Evolutionary conservation across 192 early-diverging fungal genomes (phyloP).

Genomic region (Cetraspora pellucida): DNA sequence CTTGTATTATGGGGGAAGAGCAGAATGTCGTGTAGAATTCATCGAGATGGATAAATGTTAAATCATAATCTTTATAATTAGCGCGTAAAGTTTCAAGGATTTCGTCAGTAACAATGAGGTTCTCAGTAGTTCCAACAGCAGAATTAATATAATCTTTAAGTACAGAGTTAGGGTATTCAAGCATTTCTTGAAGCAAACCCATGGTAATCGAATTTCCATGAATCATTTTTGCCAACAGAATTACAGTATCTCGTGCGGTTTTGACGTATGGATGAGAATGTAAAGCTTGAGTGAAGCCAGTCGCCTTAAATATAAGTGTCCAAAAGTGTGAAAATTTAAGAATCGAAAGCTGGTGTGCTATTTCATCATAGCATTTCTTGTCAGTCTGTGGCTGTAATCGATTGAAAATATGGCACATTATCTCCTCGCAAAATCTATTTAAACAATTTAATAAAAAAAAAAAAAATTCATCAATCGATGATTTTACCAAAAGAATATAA

Average conservation of each 20-base stretch:
- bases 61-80: background rate
- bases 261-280: background rate
- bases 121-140: background rate
- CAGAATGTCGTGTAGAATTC: background rate
- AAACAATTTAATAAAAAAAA: too few relatives aligned
- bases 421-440: background rate
- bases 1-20: background rate
- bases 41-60: background rate
- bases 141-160: background rate
- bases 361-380: background rate
- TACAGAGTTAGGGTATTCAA: background rate
- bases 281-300: background rate
- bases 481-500: too few relatives aligned
- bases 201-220: background rate
- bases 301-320: background rate
- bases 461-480: too few relatives aligned
- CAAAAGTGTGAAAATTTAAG: background rate
- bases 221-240: background rate
- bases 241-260: background rate
- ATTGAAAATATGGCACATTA: background rate
- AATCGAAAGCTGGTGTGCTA: background rate
- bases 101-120: background rate
- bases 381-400: background rate
- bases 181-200: background rate
- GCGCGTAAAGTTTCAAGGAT: background rate